These are phyloP conservation scores for Tephrocybe sp. DNA, from an alignment of 768 basidiomycete species.

Conservation along the genomic window DNA sequence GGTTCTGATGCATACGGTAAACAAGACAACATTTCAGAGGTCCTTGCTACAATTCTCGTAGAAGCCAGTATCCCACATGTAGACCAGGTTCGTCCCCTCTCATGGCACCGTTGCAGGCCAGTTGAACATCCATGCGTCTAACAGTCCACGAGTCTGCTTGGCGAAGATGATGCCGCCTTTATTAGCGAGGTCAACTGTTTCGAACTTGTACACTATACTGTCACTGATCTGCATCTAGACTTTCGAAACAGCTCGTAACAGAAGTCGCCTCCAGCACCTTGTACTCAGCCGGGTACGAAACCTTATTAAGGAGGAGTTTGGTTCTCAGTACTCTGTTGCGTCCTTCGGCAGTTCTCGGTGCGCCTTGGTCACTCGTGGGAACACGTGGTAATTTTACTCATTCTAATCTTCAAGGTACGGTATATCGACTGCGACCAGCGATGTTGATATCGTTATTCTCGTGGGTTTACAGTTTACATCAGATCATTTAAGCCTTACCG, in stretches of 20 bases:
- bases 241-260: not conserved
- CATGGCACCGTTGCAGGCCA: too few relatives aligned
- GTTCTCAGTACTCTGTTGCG: slow-evolving; percentile 29
- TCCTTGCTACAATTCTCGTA: too few relatives aligned
- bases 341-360: slow-evolving; percentile 47
- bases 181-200: not conserved
- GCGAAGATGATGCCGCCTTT: not conserved
- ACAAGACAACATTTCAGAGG: too few relatives aligned
- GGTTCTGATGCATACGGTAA: too few relatives aligned
- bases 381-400: not conserved
- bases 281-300: slow-evolving; percentile 17
- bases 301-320: slow-evolving; percentile 27
- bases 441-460: slow-evolving; percentile 51
- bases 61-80: too few relatives aligned
- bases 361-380: not conserved
- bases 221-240: not conserved
- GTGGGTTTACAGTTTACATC: slow-evolving; percentile 28
- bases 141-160: too few relatives aligned
- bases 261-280: not conserved
- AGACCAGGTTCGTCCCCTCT: too few relatives aligned
- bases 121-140: too few relatives aligned
- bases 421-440: slow-evolving; percentile 35
- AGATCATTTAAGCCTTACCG: not conserved
- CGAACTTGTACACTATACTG: not conserved
- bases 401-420: slow-evolving; percentile 32